These are phyloP conservation scores for Clitoria ternatea DNA, from an alignment of 306 rosid species.

Conservation along the genomic window DNA sequence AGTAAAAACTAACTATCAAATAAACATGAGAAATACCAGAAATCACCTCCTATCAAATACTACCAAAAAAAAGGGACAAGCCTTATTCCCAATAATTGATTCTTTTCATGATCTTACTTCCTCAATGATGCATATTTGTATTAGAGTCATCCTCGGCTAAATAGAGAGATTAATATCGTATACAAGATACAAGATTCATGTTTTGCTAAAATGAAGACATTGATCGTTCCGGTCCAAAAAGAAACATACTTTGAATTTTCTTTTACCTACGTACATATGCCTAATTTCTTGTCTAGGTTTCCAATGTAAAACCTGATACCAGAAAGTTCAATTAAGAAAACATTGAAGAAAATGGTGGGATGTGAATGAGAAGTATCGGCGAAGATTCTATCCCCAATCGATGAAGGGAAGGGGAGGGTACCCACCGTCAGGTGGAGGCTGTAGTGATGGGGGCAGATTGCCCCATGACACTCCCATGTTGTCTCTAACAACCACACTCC, in stretches of 20 bases:
- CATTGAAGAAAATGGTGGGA: too few relatives aligned
- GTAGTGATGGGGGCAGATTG: slow-evolving; percentile 73
- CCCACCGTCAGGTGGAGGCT: slow-evolving; percentile 70
- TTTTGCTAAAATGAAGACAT: neutral
- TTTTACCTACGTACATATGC: too few relatives aligned
- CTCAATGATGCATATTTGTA: neutral
- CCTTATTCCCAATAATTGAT: neutral
- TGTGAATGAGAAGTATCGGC: neutral
- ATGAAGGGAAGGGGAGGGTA: slow-evolving; percentile 48
- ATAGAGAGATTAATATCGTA: neutral
- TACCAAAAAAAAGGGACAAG: too few relatives aligned
- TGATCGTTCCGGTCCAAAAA: neutral
- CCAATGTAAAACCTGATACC: too few relatives aligned
- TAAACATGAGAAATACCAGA: too few relatives aligned
- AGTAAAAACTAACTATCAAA: too few relatives aligned
- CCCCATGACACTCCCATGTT: slow-evolving; percentile 47
- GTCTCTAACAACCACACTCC: slow-evolving; percentile 38
- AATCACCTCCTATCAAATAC: too few relatives aligned
- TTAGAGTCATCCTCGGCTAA: neutral
- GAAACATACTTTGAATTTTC: neutral
- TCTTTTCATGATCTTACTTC: neutral
- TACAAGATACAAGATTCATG: neutral
- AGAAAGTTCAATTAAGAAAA: neutral
- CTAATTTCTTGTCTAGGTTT: too few relatives aligned
- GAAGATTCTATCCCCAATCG: slow-evolving; percentile 62